Evolutionary conservation across 2,329 filamentous ascomycete species (phyloP).

Genomic region (Fusarium tjaetaba): DNA sequence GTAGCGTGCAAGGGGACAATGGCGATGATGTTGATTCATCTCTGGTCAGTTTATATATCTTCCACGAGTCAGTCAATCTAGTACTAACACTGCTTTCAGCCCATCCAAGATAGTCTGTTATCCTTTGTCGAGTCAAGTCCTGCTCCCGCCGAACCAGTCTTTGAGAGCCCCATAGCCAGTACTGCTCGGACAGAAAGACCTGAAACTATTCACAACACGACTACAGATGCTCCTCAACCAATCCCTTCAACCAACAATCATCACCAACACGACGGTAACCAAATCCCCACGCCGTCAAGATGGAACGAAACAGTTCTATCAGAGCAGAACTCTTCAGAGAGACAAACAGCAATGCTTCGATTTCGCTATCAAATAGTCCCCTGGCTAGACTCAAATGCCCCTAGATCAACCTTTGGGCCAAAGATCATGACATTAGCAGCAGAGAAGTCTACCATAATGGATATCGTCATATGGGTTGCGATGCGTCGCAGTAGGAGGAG

Average conservation of each 20-base stretch:
- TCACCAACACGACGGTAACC: slow-evolving; percentile 8
- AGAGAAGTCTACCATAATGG: slow-evolving; percentile 12
- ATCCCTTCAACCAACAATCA: neutral
- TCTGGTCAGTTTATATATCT: neutral
- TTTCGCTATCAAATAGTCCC: slow-evolving; percentile 26
- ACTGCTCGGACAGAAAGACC: neutral
- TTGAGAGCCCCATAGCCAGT: neutral
- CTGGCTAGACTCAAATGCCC: slow-evolving; percentile 28
- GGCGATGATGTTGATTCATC: neutral
- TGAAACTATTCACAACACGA: neutral
- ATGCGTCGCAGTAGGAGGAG: slow-evolving; percentile 5
- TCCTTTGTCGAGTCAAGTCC: slow-evolving; percentile 11
- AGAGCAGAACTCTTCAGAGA: slow-evolving; percentile 17
- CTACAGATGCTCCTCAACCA: neutral
- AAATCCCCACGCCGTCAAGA: slow-evolving; percentile 10
- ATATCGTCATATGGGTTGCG: slow-evolving; percentile 11
- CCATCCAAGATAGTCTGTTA: neutral
- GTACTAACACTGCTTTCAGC: neutral
- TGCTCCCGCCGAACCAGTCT: neutral
- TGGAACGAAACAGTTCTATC: slow-evolving; percentile 25
- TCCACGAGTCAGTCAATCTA: accelerated
- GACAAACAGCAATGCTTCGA: slow-evolving; percentile 29
- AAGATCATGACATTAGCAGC: slow-evolving; percentile 14
- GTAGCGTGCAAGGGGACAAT: neutral
- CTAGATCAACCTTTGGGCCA: slow-evolving; percentile 1